Base-by-base conservation (phyloP, 352 stramenopile species). In the Phytopythium oedochilum region DNA sequence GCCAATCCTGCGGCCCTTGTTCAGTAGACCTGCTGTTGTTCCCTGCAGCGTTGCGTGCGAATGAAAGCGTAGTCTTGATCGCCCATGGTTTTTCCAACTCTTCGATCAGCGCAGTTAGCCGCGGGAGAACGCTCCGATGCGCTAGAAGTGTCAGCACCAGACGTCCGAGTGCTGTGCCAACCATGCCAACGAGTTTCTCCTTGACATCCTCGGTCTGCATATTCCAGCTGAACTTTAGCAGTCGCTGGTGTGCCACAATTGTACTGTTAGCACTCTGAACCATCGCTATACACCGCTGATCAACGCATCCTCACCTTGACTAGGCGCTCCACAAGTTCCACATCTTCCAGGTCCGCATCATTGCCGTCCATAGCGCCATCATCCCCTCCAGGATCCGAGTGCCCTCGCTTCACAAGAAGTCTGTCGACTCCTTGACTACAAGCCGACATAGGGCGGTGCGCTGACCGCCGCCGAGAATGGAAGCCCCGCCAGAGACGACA, bases 171-270 rank as follows among this genome's bases (percentile, higher is more conserved):
- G 76, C 78, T 20, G 77, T 59, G 10, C 67, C 63, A 18, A 96
- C 61, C 67, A 96, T 86, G 2, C 81, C 71, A 1, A 59, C 63
- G 12, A 96, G 55, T 15, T 68, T 63, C n/a, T 68, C 59, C 36
- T 72, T 71, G 1, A 94, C 78, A 28, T 91, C 75, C n/a, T 65
- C 59, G 39, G 55, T 39, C 12, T 82, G 70, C 31, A 86, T 49
- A 14, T 75, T 48, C 86, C 83, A 96, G 43, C 71, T 75, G 57
- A 92, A 92, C 55, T 90, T 90, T n/a, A 81, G 54, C 39, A 89
- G 35, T 18, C 79, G 64, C 60, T 76, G 46, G 14, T 18, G 61
- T 53, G 31, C 60, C 45, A 50, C 5, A 10, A 49, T 0, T 36
- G 12, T 46, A 28, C 22, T 32, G 22, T 36, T 18, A 53, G 15